Conservation (phyloP, 345 rosid species). For the Corymbia maculata region DNA sequence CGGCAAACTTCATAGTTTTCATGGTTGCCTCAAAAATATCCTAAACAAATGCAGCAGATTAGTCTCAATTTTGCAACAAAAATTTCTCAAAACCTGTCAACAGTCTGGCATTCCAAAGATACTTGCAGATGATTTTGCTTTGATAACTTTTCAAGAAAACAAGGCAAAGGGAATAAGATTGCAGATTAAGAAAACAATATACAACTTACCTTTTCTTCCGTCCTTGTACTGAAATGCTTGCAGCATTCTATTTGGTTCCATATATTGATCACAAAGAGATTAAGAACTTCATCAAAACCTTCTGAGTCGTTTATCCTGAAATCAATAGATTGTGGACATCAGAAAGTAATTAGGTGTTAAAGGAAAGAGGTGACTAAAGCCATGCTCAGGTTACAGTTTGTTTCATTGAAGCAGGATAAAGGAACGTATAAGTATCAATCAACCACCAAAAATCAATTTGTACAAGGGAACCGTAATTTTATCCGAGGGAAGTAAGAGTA, state of each 20-base stretch:
- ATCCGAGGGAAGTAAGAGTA: not conserved
- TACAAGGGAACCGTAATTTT: not conserved
- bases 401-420: not conserved
- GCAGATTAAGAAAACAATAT: not conserved
- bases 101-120: not conserved
- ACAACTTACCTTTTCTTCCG: constrained; percentile 31
- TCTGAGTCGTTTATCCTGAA: constrained; percentile 50
- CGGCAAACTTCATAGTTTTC: constrained; percentile 55
- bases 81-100: not conserved
- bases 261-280: constrained; percentile 45
- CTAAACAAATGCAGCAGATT: constrained; percentile 20
- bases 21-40: constrained; percentile 60
- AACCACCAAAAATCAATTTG: not conserved
- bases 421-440: not conserved
- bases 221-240: constrained; percentile 10
- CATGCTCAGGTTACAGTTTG: not conserved
- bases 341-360: not conserved
- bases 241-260: constrained; percentile 60
- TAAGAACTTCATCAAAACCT: constrained; percentile 44
- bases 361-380: not conserved
- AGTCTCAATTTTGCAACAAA: not conserved
- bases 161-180: not conserved
- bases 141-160: not conserved
- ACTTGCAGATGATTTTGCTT: not conserved
- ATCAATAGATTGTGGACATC: not conserved